Evolutionary conservation across 148 eudicot species (phyloP).

Genomic region (Vaccinium vitisidaea): DNA sequence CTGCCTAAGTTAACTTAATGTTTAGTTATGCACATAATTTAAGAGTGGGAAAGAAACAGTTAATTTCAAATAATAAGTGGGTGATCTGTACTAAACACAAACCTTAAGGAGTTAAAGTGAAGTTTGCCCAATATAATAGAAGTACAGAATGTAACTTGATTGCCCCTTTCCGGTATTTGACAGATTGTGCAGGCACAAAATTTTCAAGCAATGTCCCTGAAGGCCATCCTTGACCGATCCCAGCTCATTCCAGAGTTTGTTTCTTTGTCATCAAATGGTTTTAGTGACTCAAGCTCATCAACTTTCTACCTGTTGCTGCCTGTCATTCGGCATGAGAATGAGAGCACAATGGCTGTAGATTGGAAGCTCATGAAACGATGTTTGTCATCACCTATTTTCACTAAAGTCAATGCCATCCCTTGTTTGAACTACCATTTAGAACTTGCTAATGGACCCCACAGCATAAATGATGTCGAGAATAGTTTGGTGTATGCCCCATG

Average conservation of each 20-base stretch:
- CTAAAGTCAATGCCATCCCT: slow-evolving; percentile 19
- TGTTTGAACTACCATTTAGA: slow-evolving; percentile 33
- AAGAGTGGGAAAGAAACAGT: not conserved
- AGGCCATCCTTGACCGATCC: slow-evolving; percentile 74
- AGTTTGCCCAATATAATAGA: not conserved
- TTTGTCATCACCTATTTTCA: slow-evolving; percentile 81
- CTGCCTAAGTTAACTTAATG: not conserved
- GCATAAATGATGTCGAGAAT: slow-evolving; percentile 45
- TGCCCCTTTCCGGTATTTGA: not conserved
- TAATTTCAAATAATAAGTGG: not conserved
- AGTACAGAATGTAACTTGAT: not conserved
- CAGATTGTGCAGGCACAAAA: slow-evolving; percentile 71
- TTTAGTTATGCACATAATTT: not conserved
- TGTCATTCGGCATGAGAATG: slow-evolving; percentile 34
- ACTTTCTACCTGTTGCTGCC: slow-evolving; percentile 83
- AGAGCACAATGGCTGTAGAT: slow-evolving; percentile 47
- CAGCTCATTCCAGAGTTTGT: slow-evolving; percentile 56
- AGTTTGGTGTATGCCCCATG: slow-evolving; percentile 83
- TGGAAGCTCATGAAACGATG: slow-evolving; percentile 76
- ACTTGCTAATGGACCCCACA: slow-evolving; percentile 75
- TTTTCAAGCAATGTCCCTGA: slow-evolving; percentile 78
- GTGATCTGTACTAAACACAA: not conserved
- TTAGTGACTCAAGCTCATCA: slow-evolving; percentile 34
- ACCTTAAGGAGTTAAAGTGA: not conserved
- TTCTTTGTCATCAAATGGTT: slow-evolving; percentile 41